Conservation (phyloP, 2,329 filamentous ascomycete genomes). For the Colletotrichum incanum region DNA sequence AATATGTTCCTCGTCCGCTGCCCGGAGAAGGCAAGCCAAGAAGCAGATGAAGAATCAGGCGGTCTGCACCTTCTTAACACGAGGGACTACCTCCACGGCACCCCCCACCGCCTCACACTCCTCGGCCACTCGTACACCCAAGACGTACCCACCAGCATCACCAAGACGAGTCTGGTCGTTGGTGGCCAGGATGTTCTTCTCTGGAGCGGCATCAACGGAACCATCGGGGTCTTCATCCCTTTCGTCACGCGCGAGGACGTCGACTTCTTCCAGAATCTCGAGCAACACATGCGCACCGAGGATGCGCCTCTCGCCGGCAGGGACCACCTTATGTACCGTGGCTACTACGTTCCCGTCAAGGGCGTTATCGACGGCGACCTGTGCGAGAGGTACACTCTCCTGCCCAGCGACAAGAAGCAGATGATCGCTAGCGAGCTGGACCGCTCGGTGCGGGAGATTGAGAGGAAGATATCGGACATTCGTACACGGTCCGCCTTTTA, state of each 20-base stretch:
- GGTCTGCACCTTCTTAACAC: slow-evolving; percentile 94
- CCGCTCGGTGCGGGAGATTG: slow-evolving; percentile 91
- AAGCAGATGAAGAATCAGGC: slow-evolving; percentile 92
- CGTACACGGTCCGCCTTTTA: slow-evolving; percentile 74
- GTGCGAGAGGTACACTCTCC: slow-evolving; percentile 89
- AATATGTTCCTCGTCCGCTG: slow-evolving; percentile 95
- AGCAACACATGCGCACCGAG: slow-evolving; percentile 88
- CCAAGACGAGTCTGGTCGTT: slow-evolving; percentile 90
- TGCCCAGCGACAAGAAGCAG: slow-evolving; percentile 91
- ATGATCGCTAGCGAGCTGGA: slow-evolving; percentile 96
- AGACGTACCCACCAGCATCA: slow-evolving; percentile 91
- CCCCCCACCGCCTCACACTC: slow-evolving; percentile 86
- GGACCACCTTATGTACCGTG: slow-evolving; percentile 95
- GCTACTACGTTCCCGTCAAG: slow-evolving; percentile 97
- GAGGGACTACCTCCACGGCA: slow-evolving; percentile 89
- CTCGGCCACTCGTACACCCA: slow-evolving; percentile 93
- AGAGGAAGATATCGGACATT: slow-evolving; percentile 89
- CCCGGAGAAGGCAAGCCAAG: slow-evolving; percentile 86
- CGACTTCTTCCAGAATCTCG: slow-evolving; percentile 96
- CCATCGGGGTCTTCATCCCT: slow-evolving; percentile 92
- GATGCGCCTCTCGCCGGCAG: slow-evolving; percentile 91
- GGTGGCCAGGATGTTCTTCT: slow-evolving; percentile 93
- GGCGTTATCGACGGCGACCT: slow-evolving; percentile 97
- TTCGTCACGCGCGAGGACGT: slow-evolving; percentile 94
- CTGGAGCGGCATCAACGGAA: slow-evolving; percentile 96